Evolutionary conservation across 2,329 filamentous ascomycete genomes (phyloP).

Genomic region (Nigrograna mackinnonii): DNA sequence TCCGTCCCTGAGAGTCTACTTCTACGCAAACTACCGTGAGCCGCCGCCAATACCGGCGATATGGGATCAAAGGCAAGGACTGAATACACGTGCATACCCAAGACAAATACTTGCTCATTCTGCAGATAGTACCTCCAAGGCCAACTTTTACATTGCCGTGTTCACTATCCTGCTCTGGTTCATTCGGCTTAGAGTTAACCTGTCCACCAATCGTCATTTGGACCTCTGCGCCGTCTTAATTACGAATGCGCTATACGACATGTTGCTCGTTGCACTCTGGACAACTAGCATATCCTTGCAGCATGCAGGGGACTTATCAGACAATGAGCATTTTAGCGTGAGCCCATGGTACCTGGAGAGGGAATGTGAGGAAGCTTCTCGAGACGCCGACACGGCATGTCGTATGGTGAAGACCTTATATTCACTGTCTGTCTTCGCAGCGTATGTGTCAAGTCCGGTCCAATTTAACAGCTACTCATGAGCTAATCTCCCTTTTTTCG

Average conservation of each 20-base stretch:
- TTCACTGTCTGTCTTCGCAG: background rate
- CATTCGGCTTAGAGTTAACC: background rate
- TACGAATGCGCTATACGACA: conserved; percentile 20
- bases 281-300: conserved; percentile 13
- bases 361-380: conserved; percentile 10
- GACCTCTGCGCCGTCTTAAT: conserved; percentile 10
- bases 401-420: background rate
- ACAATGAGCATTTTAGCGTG: conserved; percentile 13
- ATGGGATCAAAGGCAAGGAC: conserved; percentile 24
- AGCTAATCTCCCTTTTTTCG: background rate
- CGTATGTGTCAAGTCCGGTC: background rate
- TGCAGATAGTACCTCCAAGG: background rate
- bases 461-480: no score
- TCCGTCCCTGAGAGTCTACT: conserved; percentile 17
- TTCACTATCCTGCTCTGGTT: background rate
- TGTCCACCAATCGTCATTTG: background rate
- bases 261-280: conserved; percentile 17
- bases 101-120: background rate
- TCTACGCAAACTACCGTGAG: conserved; percentile 19
- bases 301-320: conserved; percentile 13
- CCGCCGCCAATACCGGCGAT: conserved; percentile 15
- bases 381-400: conserved; percentile 7
- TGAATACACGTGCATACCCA: background rate
- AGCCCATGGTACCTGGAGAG: conserved; percentile 22
- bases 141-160: background rate